A percentile compares a stretch with the other conserved stretches of the same genome.
Evolutionary conservation across 2,329 filamentous ascomycete species (phyloP).

Genomic region (Ophiocordyceps camponoti-saundersi): DNA sequence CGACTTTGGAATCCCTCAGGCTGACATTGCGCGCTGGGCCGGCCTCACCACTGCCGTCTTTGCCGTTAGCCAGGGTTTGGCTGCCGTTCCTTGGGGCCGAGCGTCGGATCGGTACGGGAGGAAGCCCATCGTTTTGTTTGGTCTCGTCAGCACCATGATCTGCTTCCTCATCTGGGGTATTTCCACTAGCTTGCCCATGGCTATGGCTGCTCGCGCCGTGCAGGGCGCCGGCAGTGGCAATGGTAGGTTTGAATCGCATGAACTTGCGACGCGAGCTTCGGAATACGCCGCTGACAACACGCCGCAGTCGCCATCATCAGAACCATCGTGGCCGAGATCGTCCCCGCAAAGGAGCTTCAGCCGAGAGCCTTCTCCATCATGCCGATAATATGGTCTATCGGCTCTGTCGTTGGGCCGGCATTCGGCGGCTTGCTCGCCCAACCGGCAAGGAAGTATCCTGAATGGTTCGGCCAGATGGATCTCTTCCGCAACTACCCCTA

Average conservation of each 20-base stretch:
- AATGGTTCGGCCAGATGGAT: constrained; percentile 45
- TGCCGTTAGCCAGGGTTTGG: constrained; percentile 53
- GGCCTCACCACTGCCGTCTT: constrained; percentile 57
- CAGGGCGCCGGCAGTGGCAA: constrained; percentile 80
- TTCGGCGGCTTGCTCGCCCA: constrained; percentile 79
- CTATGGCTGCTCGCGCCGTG: constrained; percentile 60
- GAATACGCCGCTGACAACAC: not conserved
- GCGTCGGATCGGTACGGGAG: constrained; percentile 65
- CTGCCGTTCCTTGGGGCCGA: constrained; percentile 59
- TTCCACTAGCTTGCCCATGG: constrained; percentile 63
- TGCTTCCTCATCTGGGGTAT: constrained; percentile 73
- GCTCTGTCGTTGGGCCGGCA: constrained; percentile 72
- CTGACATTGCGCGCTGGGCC: constrained; percentile 67
- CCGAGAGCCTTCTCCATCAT: constrained; percentile 83
- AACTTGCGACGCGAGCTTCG: constrained; percentile 6
- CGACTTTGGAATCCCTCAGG: constrained; percentile 53
- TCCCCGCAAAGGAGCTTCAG: constrained; percentile 72
- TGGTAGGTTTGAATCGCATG: constrained; percentile 29
- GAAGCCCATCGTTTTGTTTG: constrained; percentile 64
- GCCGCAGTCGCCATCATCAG: constrained; percentile 65
- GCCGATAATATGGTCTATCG: constrained; percentile 79
- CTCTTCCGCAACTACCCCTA: constrained; percentile 71
- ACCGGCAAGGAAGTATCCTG: constrained; percentile 58
- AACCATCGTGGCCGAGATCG: constrained; percentile 86
- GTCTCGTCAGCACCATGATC: constrained; percentile 62